Conservation (phyloP, 768 basidiomycete species). For the Russula foetens region DNA sequence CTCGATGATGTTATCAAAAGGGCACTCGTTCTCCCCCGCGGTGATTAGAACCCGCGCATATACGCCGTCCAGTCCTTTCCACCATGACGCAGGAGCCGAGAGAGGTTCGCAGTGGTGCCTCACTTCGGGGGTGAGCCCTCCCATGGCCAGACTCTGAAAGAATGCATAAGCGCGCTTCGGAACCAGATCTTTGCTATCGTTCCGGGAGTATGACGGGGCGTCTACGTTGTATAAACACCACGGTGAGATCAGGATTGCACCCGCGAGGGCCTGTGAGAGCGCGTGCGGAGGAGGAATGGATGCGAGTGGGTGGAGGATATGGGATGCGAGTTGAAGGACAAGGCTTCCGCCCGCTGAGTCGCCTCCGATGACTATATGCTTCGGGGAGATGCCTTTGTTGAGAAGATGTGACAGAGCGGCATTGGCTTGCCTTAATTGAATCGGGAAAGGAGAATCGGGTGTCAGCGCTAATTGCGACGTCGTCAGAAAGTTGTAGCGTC, state of each 20-base stretch:
- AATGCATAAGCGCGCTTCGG: neutral
- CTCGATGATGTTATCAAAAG: neutral
- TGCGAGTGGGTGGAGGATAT: slow-evolving; percentile 18
- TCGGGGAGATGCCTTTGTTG: slow-evolving; percentile 16
- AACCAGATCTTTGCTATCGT: neutral
- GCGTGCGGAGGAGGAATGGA: slow-evolving; percentile 3
- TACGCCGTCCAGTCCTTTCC: neutral
- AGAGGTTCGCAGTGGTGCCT: neutral
- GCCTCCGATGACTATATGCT: slow-evolving; percentile 19
- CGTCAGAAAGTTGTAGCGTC: neutral
- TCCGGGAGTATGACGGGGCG: neutral
- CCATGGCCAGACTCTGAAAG: neutral
- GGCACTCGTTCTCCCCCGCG: neutral
- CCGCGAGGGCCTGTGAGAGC: neutral
- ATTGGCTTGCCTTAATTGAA: slow-evolving; percentile 19
- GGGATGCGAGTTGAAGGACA: slow-evolving; percentile 17
- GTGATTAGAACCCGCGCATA: neutral
- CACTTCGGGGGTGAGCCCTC: neutral
- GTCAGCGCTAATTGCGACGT: neutral
- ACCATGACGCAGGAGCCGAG: neutral
- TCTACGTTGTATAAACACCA: neutral
- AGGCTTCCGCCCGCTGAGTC: slow-evolving; percentile 22
- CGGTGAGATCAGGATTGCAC: neutral
- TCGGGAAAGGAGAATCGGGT: slow-evolving; percentile 15
- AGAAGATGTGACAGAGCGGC: slow-evolving; percentile 14